Base-by-base conservation (phyloP, 2,329 filamentous ascomycete genomes). In the Colletotrichum costaricense region DNA sequence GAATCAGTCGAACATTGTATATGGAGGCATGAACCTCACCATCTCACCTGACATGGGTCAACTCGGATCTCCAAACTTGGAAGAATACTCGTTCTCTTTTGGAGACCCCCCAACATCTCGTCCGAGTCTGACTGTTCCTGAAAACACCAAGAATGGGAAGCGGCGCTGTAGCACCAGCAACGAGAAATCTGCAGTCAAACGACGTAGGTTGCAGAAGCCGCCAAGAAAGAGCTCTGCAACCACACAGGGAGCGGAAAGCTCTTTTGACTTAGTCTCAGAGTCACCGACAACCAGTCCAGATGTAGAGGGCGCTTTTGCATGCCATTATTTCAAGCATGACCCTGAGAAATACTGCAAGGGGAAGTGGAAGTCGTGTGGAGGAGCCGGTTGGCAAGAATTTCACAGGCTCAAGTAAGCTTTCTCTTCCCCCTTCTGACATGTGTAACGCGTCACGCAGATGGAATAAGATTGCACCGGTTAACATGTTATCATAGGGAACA, bases 381-480 rank as follows among this genome's bases (percentile, higher is more conserved):
- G 63, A 1, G 9, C 7, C 5, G 63, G 69, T 1, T 72, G 63
- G 63, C 9, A 62, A 12, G 57, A 16, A 5, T 16, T 72, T 12
- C 26, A 24, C 11, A 60, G 69, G 24, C 2, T 72, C 16, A 72
- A 72, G 69, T 72, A 62, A 35, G 68, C 2, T 54, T 9, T 1
- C 38, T n/a, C 1, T 7, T 24, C 4, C n/a, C n/a, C n/a, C 49
- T 5, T n/a, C 49, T 54, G 7, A 24, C 11, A 16, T 42, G 14
- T 2, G 14, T 19, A 24, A 9, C 5, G 3, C n/a, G 1, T 11
- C 30, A 11, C 5, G 4, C 9, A 33, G 30, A 33, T 33, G 30
- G 30, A 33, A 9, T 5, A 1, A 19, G 16, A 24, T 52, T 16
- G 11, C 52, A 55, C 22, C n/a, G 5, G 52, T 11, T 55, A 16